Evolutionary conservation across 2,329 filamentous ascomycete species (phyloP), one percentile per base, ranked within the genome.

Genomic region (Graphiopsis chlorocephala): DNA sequence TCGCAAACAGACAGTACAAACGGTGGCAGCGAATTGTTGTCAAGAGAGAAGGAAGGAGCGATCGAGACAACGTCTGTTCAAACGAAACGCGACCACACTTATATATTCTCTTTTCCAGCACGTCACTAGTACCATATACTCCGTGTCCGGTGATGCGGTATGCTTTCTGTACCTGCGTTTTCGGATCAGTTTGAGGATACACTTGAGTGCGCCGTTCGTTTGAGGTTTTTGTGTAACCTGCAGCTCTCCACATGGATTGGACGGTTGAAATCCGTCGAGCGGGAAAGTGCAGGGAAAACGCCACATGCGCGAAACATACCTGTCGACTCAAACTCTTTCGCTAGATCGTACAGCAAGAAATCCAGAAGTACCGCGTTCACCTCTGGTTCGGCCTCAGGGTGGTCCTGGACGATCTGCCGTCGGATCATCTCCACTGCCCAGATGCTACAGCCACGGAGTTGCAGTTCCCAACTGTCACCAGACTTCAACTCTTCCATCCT

Each of bases 341-440:
- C 93, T 20, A 90, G 88, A 79, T 99, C 95, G 75, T 99, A 99
- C 63, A 99, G 81, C 77, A 97, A 97, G 79, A 98, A 99, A 78
- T 99, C 95, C 68, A 99, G 95, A 71, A 99, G 78, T 45, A 98
- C 92, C 28, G 95, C 93, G 75, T 99, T 99, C 68, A 90, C 77
- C 17, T 80, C 79, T 4, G 65, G 64, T 33, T 59, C 55, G 0
- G 88, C 84, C 11, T 89, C 87, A 0, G 93, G 91, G 72, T 97
- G 87, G 15, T 86, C 78, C 53, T 83, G 85, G 64, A 88, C 73
- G 59, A 99, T 98, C 75, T 97, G 91, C 35, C 90, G 85, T 61
- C 88, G 84, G 68, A 99, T 90, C 68, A 97, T 80, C 77, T 99
- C 95, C 1, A 98, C 91, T 67, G 92, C 95, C 93, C 94, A 98